Conservation (phyloP, 306 rosid genomes). For the Prinsepia uniflora region DNA sequence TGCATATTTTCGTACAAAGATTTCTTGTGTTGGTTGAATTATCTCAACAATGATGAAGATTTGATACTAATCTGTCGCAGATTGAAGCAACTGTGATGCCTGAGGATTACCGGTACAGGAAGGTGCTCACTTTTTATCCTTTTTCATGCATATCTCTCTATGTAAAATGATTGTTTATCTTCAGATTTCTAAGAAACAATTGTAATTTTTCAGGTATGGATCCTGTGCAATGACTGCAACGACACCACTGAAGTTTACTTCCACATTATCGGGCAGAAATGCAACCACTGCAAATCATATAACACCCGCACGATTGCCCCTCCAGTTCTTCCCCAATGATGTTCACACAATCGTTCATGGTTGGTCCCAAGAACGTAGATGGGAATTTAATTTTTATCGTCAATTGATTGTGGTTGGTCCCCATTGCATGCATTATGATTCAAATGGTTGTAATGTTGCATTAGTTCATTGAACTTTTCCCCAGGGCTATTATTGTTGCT, state of each 20-base stretch:
- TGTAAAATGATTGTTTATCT: neutral
- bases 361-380: neutral
- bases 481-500: conserved; percentile 36
- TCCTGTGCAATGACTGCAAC: conserved; percentile 91
- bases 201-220: conserved; percentile 76
- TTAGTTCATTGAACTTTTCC: conserved; percentile 24
- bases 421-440: conserved; percentile 17
- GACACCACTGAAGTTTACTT: conserved; percentile 86
- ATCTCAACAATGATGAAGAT: neutral
- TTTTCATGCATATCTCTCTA: neutral
- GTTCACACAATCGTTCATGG: neutral
- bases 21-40: neutral
- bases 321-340: conserved; percentile 83
- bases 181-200: conserved; percentile 11
- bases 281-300: conserved; percentile 85
- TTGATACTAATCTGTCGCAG: conserved; percentile 35
- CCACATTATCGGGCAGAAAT: conserved; percentile 88
- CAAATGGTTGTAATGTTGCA: conserved; percentile 16
- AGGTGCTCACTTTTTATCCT: conserved; percentile 47
- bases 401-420: neutral
- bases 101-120: conserved; percentile 67
- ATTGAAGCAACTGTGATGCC: conserved; percentile 85
- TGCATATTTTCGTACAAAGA: neutral
- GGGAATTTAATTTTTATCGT: neutral
- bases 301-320: conserved; percentile 90